Evolutionary conservation across 495 filamentous ascomycete genomes (phyloP).

Genomic region (Aspergillus incahuasiensis): DNA sequence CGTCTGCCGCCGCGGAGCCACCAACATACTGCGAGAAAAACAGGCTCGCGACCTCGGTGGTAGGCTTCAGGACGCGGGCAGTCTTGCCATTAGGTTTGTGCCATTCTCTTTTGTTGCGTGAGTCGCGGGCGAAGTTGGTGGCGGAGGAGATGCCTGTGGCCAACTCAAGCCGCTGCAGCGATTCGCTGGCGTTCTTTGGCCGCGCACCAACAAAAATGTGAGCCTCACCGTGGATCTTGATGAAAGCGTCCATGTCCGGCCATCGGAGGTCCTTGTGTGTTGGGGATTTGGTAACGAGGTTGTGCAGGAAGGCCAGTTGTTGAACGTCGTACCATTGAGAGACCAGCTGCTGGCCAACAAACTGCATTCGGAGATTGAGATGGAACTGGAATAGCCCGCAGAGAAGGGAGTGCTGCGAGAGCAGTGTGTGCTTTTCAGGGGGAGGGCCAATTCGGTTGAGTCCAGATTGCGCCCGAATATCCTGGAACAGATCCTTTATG

Average conservation of each 20-base stretch:
- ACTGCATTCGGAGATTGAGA: constrained; percentile 25
- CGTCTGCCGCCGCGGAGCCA: constrained; percentile 12
- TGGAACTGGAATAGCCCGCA: constrained; percentile 26
- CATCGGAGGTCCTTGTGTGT: constrained; percentile 21
- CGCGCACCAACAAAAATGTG: constrained; percentile 28
- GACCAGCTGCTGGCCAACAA: constrained; percentile 24
- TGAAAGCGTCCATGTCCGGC: constrained; percentile 33
- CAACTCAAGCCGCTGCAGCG: constrained; percentile 26
- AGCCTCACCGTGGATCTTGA: constrained; percentile 31
- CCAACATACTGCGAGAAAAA: constrained; percentile 20
- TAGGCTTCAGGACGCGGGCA: constrained; percentile 19
- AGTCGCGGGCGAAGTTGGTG: constrained; percentile 25
- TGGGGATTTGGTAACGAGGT: constrained; percentile 19
- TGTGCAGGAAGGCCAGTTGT: constrained; percentile 27
- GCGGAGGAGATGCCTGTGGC: constrained; percentile 25
- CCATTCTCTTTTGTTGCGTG: constrained; percentile 15
- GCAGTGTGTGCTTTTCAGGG: constrained; percentile 26
- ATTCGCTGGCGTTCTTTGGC: constrained; percentile 24
- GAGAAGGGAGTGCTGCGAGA: constrained; percentile 27
- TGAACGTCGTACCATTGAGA: constrained; percentile 29
- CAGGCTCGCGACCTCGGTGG: constrained; percentile 23
- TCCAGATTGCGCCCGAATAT: constrained; percentile 13
- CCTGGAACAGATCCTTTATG: constrained; percentile 21
- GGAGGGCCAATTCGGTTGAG: constrained; percentile 1
- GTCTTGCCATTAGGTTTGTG: constrained; percentile 25